These are phyloP conservation scores for Brassica carinata DNA, from an alignment of 345 rosid species.

Conservation along the genomic window DNA sequence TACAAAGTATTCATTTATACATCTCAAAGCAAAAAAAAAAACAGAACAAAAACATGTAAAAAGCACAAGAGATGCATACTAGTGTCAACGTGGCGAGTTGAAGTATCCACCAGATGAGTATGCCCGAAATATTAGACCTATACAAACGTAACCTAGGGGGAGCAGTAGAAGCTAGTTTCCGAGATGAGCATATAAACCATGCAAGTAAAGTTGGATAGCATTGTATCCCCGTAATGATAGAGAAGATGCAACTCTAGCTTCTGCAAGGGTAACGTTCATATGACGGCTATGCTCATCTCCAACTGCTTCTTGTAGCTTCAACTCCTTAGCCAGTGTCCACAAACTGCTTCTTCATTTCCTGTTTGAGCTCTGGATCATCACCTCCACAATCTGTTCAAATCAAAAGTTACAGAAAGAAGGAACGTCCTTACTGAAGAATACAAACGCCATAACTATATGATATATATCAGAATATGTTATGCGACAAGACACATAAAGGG, in stretches of 20 bases:
- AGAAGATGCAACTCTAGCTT: constrained; percentile 52
- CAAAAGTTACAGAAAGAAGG: not conserved
- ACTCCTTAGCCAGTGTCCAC: constrained; percentile 88
- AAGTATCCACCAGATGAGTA: no score
- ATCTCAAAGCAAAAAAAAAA: not conserved
- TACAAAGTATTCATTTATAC: not conserved
- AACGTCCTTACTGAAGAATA: not conserved
- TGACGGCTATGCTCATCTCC: constrained; percentile 76
- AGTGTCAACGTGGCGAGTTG: not conserved
- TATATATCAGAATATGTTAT: not conserved
- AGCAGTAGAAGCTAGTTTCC: not conserved
- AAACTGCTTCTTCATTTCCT: constrained; percentile 93
- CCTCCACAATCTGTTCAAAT: constrained; percentile 80
- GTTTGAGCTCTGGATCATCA: constrained; percentile 80
- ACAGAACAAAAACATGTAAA: not conserved
- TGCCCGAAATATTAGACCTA: no score
- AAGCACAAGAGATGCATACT: not conserved
- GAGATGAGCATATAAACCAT: no score
- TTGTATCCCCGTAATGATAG: no score
- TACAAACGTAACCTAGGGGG: not conserved
- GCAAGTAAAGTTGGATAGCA: no score
- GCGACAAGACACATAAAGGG: not conserved
- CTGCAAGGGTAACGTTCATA: constrained; percentile 77
- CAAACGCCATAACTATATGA: not conserved
- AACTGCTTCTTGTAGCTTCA: constrained; percentile 88